These are phyloP conservation scores for Cenchrus americanus DNA, from an alignment of 176 grass and related monocot species.

Conservation along the genomic window DNA sequence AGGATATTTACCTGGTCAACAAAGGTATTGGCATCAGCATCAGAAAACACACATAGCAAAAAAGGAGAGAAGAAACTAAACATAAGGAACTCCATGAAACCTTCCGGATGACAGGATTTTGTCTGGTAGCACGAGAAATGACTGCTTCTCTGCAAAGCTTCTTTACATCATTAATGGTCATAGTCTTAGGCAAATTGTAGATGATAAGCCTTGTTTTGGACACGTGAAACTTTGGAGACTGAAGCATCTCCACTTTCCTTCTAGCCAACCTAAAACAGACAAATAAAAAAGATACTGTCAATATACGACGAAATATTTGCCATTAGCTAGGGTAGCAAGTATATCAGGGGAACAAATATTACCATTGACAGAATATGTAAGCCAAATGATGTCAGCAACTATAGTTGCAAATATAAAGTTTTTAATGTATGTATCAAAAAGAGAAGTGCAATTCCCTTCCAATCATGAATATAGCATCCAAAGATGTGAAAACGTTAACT, in stretches of 20 bases:
- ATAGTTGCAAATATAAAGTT: slow-evolving; percentile 8
- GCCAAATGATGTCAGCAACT: background rate
- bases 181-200: slow-evolving; percentile 95
- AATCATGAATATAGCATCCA: slow-evolving; percentile 17
- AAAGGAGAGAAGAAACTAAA: slow-evolving; percentile 29
- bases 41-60: slow-evolving; percentile 2
- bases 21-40: slow-evolving; percentile 22
- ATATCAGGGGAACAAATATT: background rate
- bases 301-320: background rate
- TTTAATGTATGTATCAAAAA: slow-evolving; percentile 26
- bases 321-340: background rate
- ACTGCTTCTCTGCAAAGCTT: slow-evolving; percentile 94
- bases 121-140: slow-evolving; percentile 76
- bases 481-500: background rate
- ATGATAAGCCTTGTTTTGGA: slow-evolving; percentile 92
- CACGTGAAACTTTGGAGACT: slow-evolving; percentile 97
- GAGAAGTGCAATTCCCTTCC: background rate
- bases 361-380: background rate
- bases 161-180: slow-evolving; percentile 87
- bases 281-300: slow-evolving; percentile 4
- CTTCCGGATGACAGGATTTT: slow-evolving; percentile 91
- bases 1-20: slow-evolving; percentile 80
- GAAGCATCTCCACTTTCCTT: slow-evolving; percentile 88
- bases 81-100: slow-evolving; percentile 43
- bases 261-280: slow-evolving; percentile 62